phyloP scores from a whole-genome alignment of 768 basidiomycete species.

The Gloeophyllum trabeum region DNA sequence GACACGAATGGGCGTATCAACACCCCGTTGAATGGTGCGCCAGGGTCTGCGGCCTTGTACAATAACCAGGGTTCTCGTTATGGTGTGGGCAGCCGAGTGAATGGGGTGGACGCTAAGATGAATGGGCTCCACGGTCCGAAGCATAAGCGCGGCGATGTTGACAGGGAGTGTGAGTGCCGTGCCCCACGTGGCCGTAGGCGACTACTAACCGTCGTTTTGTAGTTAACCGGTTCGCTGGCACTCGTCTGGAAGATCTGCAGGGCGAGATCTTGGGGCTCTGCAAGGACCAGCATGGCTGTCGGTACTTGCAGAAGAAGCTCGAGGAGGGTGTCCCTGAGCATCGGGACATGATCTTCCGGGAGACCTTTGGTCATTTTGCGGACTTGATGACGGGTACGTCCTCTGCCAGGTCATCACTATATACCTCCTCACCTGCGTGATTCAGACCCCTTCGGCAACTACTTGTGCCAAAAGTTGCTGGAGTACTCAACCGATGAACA shows the following conservation, averaged over 20 bases:
- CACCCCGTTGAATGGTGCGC: conserved; percentile 22
- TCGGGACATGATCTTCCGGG: conserved; percentile 98
- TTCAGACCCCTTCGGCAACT: conserved; percentile 96
- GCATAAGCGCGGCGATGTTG: conserved; percentile 89
- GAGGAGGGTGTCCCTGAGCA: conserved; percentile 95
- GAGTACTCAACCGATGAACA: conserved; percentile 98
- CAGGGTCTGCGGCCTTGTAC: conserved; percentile 68
- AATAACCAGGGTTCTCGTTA: conserved; percentile 73
- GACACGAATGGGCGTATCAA: conserved; percentile 31
- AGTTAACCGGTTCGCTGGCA: conserved; percentile 97
- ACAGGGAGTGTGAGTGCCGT: conserved; percentile 59
- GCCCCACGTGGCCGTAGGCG: conserved; percentile 5
- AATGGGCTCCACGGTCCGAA: conserved; percentile 87
- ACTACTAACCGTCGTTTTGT: conserved; percentile 1
- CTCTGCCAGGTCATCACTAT: not conserved
- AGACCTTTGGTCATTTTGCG: conserved; percentile 95
- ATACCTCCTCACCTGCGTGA: conserved; percentile 5
- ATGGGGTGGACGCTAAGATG: conserved; percentile 63
- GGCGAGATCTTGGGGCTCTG: conserved; percentile 91
- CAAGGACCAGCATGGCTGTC: conserved; percentile 98
- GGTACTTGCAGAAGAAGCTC: conserved; percentile 97
- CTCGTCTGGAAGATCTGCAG: conserved; percentile 87
- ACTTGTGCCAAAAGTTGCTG: conserved; percentile 94
- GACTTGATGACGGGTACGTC: conserved; percentile 90
- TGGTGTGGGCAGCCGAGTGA: conserved; percentile 48